Conservation (phyloP, 2,329 filamentous ascomycete genomes). For the Verticillium nonalfalfae region DNA sequence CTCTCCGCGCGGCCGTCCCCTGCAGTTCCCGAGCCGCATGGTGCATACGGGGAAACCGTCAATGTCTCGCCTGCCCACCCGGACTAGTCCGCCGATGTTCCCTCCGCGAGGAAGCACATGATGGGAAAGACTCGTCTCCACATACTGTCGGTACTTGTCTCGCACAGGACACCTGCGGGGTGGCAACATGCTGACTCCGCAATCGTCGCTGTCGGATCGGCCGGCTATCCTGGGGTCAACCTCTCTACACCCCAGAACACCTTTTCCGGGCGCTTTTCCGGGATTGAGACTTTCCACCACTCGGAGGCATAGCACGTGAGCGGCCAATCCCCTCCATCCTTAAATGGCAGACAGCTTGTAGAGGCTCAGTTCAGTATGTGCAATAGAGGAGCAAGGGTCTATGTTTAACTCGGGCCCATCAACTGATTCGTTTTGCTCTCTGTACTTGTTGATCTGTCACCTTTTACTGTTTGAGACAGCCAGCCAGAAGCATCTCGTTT, state of each 20-base stretch:
- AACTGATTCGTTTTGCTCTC: background rate
- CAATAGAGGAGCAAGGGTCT: background rate
- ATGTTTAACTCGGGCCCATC: background rate
- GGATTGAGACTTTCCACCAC: background rate
- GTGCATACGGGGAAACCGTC: background rate
- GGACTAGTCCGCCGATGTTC: background rate
- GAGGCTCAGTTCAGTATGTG: background rate
- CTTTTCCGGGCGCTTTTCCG: background rate
- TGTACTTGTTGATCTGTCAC: background rate
- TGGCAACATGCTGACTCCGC: background rate
- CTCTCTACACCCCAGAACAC: background rate
- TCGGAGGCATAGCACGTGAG: background rate
- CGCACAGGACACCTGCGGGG: background rate
- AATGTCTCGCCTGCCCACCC: background rate
- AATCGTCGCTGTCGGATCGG: background rate
- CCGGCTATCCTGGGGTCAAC: background rate
- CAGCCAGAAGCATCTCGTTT: background rate
- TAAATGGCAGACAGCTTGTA: background rate
- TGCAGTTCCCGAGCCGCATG: background rate
- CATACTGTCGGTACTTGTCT: background rate
- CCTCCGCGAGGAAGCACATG: background rate
- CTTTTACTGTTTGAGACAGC: background rate
- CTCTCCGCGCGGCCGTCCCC: background rate
- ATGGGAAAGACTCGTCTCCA: background rate
- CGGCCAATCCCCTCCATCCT: background rate